phyloP scores from a whole-genome alignment of 306 rosid species.

The Calophaca sinica region DNA sequence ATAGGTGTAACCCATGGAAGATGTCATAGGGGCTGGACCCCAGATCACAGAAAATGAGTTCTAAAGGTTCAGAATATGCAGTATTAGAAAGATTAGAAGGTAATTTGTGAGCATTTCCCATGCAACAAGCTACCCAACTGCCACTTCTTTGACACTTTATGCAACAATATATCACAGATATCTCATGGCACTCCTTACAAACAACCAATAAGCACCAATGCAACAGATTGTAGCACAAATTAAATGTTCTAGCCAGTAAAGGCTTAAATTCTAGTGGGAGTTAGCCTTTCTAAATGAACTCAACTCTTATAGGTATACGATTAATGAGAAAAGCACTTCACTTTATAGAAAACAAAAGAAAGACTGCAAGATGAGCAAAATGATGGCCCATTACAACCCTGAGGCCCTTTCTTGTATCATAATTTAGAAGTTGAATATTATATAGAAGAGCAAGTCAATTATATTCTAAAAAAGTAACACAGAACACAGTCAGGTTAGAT shows the following conservation, averaged over 20 bases:
- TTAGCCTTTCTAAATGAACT: background rate
- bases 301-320: background rate
- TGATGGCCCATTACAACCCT: too few relatives aligned
- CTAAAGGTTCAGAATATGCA: too few relatives aligned
- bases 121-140: background rate
- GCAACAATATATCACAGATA: background rate
- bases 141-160: background rate
- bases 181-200: background rate
- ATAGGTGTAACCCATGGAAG: too few relatives aligned
- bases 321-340: background rate
- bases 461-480: slow-evolving; percentile 3
- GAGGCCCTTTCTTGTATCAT: background rate
- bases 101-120: too few relatives aligned
- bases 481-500: background rate
- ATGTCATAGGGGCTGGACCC: too few relatives aligned
- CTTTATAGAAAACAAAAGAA: background rate
- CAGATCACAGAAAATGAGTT: too few relatives aligned
- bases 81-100: too few relatives aligned
- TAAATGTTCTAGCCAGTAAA: background rate
- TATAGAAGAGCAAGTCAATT: slow-evolving; percentile 9
- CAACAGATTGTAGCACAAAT: background rate
- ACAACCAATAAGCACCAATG: background rate
- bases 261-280: slow-evolving; percentile 1
- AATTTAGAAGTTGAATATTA: slow-evolving; percentile 18
- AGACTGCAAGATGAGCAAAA: too few relatives aligned